Conservation (phyloP, 2,329 filamentous ascomycete genomes). For the Chaetomiaceae sp. region DNA sequence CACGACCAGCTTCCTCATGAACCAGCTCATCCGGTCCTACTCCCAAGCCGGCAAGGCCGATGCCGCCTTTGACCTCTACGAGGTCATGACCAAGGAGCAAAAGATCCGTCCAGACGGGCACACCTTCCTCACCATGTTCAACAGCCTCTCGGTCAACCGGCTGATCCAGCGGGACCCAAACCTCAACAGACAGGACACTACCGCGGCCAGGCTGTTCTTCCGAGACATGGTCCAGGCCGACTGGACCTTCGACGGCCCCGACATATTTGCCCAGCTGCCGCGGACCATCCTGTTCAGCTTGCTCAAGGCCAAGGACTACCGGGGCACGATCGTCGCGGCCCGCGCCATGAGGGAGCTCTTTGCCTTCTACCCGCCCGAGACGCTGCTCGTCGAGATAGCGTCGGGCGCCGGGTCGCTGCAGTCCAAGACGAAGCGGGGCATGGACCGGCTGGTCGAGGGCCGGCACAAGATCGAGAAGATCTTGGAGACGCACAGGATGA, state of each 20-base stretch:
- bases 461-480: slow-evolving; percentile 26
- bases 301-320: slow-evolving; percentile 41
- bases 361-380: slow-evolving; percentile 28
- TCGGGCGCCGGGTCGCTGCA: slow-evolving; percentile 26
- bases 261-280: slow-evolving; percentile 28
- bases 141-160: slow-evolving; percentile 49
- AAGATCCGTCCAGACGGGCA: slow-evolving; percentile 58
- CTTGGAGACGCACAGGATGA: slow-evolving; percentile 19
- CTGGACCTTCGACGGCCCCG: slow-evolving; percentile 28
- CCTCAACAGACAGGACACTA: slow-evolving; percentile 18
- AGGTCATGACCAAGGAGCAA: slow-evolving; percentile 44
- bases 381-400: slow-evolving; percentile 32
- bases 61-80: slow-evolving; percentile 53
- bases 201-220: slow-evolving; percentile 26
- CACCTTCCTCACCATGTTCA: slow-evolving; percentile 66
- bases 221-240: slow-evolving; percentile 29
- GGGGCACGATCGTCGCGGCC: slow-evolving; percentile 43
- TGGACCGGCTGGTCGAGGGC: slow-evolving; percentile 27
- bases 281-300: slow-evolving; percentile 36
- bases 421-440: slow-evolving; percentile 24
- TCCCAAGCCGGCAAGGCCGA: slow-evolving; percentile 53
- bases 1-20: slow-evolving; percentile 71
- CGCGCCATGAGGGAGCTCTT: slow-evolving; percentile 29
- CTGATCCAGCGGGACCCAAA: slow-evolving; percentile 23
- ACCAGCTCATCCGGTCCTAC: slow-evolving; percentile 67